phyloP scores from a whole-genome alignment of 73 alveolate genomes.

The Uronychia setigera region DNA sequence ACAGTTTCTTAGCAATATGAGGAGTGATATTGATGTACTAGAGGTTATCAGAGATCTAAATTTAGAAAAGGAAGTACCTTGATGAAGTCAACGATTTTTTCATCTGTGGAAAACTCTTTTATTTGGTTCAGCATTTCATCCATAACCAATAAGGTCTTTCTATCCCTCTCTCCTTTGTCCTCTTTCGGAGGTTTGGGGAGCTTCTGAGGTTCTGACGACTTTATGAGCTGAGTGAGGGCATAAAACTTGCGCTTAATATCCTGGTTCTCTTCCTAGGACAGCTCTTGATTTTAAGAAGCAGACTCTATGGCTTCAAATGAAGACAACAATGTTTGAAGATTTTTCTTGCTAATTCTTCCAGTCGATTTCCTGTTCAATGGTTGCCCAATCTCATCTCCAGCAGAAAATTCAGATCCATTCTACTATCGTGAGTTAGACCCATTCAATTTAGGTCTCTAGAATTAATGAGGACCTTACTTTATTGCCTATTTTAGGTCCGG shows the following conservation, averaged over 20 bases:
- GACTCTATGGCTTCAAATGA: neutral
- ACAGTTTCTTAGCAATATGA: slow-evolving; percentile 27
- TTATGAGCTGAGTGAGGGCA: slow-evolving; percentile 18
- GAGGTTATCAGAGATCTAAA: slow-evolving; percentile 35
- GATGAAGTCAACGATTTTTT: slow-evolving; percentile 37
- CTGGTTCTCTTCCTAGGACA: neutral
- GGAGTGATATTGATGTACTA: slow-evolving; percentile 23
- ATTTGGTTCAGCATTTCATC: slow-evolving; percentile 48
- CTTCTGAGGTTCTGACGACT: slow-evolving; percentile 9
- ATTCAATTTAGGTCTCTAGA: neutral
- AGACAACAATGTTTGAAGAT: neutral
- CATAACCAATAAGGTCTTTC: slow-evolving; percentile 22
- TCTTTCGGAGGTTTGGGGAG: neutral
- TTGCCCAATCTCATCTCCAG: neutral
- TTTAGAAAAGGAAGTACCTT: neutral
- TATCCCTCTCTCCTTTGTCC: slow-evolving; percentile 42
- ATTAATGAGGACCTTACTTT: neutral
- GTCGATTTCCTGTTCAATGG: neutral
- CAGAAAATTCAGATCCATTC: neutral
- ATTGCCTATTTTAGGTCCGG: neutral
- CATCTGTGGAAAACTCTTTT: slow-evolving; percentile 29
- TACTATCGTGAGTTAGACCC: neutral
- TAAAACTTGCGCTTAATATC: neutral
- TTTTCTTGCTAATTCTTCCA: neutral
- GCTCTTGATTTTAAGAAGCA: neutral